Percentiles rank a stretch among this genome's conserved stretches.
Evolutionary conservation across 805 yeast genomes (phyloP).

Genomic region (Priceomyces medius): DNA sequence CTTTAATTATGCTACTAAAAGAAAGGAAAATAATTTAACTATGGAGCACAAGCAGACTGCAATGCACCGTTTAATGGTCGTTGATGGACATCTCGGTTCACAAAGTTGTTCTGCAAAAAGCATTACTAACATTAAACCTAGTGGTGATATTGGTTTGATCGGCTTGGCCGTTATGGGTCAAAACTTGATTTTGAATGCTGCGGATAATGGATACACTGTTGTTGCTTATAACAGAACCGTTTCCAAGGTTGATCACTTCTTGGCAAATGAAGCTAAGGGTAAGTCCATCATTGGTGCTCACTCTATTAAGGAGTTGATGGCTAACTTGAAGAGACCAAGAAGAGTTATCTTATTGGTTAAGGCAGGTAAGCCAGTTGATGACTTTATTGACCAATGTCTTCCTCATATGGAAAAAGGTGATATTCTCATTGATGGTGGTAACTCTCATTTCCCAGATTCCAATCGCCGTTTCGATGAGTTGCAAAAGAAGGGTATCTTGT

Average conservation of each 20-base stretch:
- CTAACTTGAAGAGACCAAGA: conserved; percentile 95
- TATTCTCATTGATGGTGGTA: conserved; percentile 99
- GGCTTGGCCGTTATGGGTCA: conserved; percentile 99
- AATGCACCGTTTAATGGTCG: conserved; percentile 3
- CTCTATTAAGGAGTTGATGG: conserved; percentile 82
- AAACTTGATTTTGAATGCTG: conserved; percentile 94
- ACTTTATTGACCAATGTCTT: conserved; percentile 79
- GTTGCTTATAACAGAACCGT: conserved; percentile 98
- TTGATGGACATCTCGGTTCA: conserved; percentile 5
- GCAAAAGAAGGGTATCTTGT: conserved; percentile 76
- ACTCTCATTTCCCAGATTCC: conserved; percentile 98
- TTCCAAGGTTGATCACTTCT: conserved; percentile 90
- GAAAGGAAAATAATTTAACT: neutral
- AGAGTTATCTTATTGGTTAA: conserved; percentile 90
- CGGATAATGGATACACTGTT: conserved; percentile 98
- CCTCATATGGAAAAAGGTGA: conserved; percentile 95
- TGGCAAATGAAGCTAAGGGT: conserved; percentile 95
- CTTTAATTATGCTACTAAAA: too few species aligned
- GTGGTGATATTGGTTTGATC: conserved; percentile 97
- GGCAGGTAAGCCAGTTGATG: conserved; percentile 95
- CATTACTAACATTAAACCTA: conserved; percentile 20
- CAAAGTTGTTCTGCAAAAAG: conserved; percentile 20
- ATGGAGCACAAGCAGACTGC: neutral
- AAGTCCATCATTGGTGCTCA: conserved; percentile 94
- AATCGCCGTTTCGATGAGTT: conserved; percentile 95